Conservation (phyloP, 2,329 filamentous ascomycete genomes). For the Nothophaeocryptopus gaeumannii region DNA sequence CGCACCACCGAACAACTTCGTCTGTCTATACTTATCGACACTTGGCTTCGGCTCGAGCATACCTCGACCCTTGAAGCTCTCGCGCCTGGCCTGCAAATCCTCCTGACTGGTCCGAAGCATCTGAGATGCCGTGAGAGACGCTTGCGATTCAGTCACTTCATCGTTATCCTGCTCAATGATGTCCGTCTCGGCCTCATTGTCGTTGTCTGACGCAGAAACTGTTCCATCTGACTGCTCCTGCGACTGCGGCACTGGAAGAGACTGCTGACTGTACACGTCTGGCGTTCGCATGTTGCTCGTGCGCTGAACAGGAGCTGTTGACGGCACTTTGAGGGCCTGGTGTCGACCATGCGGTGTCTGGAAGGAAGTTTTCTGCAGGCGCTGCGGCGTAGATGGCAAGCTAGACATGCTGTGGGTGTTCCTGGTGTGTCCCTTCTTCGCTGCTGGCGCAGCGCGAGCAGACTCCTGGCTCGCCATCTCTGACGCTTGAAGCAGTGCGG, state of each 20-base stretch:
- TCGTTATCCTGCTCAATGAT: conserved; percentile 58
- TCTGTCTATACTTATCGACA: conserved; percentile 48
- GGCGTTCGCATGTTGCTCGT: conserved; percentile 42
- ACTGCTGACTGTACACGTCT: conserved; percentile 26
- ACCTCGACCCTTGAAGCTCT: conserved; percentile 38
- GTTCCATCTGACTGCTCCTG: conserved; percentile 56
- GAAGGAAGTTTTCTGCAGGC: conserved; percentile 43
- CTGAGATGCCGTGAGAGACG: conserved; percentile 75
- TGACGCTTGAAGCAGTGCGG: conserved; percentile 69
- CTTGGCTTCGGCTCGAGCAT: conserved; percentile 21
- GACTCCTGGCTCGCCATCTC: conserved; percentile 73
- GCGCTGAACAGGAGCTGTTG: conserved; percentile 52
- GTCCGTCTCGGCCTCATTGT: conserved; percentile 54
- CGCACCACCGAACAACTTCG: conserved; percentile 52
- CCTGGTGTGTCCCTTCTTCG: conserved; percentile 65
- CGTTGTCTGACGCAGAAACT: conserved; percentile 67
- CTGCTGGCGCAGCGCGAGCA: conserved; percentile 10
- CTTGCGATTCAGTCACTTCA: conserved; percentile 68
- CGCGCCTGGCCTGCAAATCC: conserved; percentile 35
- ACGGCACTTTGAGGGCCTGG: conserved; percentile 35
- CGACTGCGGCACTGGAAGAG: conserved; percentile 20
- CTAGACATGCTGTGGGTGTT: conserved; percentile 82
- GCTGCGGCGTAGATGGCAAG: conserved; percentile 70
- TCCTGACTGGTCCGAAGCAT: conserved; percentile 46
- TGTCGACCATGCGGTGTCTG: conserved; percentile 28